Conservation (phyloP, 345 rosid species). For the Moricandia arvensis region DNA sequence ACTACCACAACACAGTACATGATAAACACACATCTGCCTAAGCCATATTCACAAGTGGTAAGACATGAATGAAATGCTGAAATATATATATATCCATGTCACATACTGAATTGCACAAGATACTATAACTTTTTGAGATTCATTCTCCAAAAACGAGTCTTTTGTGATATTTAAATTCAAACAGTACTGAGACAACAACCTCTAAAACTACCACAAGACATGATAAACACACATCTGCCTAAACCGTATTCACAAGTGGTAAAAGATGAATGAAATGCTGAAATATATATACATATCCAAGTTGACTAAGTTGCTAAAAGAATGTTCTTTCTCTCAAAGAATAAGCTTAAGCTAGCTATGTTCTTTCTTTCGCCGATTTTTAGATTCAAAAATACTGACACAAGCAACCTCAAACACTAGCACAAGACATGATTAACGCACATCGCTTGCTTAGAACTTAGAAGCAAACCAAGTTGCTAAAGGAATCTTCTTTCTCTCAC, state of each 20-base stretch:
- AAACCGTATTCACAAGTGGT: too few species aligned
- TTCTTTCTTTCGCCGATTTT: not conserved
- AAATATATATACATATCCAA: too few species aligned
- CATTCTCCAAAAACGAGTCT: not conserved
- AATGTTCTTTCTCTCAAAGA: not conserved
- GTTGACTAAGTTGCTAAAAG: not conserved
- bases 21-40: not conserved
- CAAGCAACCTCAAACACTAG: not conserved
- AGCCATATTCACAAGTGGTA: conserved; percentile 15
- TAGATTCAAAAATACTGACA: not conserved
- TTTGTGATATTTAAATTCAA: not conserved
- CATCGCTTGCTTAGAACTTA: too few species aligned
- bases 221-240: too few species aligned
- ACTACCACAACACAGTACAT: not conserved
- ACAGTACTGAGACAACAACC: not conserved
- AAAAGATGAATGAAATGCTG: too few species aligned
- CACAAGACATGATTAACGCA: not conserved
- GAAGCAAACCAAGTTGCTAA: too few species aligned
- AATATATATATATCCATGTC: not conserved
- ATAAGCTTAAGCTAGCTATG: not conserved
- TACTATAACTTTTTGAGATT: not conserved
- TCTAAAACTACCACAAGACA: not conserved
- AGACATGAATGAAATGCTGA: not conserved
- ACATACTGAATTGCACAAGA: not conserved
- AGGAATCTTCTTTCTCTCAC: too few species aligned